A percentile compares a stretch with the other conserved stretches of the same genome.
Evolutionary conservation across 140 eudicot genomes (phyloP).

Genomic region (Bidens hawaiensis): DNA sequence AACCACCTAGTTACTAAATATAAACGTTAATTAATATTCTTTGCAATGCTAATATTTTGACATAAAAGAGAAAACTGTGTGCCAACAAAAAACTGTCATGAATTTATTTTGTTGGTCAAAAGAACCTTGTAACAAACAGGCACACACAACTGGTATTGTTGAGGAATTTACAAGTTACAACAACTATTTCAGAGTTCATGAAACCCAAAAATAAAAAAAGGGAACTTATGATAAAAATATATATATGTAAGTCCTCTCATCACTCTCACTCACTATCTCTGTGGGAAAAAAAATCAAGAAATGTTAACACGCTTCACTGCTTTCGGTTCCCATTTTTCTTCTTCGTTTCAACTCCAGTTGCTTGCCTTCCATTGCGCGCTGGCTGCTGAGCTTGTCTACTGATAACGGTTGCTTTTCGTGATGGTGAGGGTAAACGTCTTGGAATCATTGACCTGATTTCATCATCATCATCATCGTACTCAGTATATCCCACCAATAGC

Average conservation of each 20-base stretch:
- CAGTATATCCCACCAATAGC: too few species aligned
- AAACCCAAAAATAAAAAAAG: slow-evolving; percentile 15
- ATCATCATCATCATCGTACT: too few species aligned
- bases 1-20: too few species aligned
- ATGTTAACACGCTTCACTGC: slow-evolving; percentile 32
- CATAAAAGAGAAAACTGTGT: background rate
- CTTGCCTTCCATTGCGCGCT: slow-evolving; percentile 54
- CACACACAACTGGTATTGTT: slow-evolving; percentile 73
- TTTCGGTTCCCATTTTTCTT: slow-evolving; percentile 59
- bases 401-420: slow-evolving; percentile 40
- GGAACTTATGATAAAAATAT: slow-evolving; percentile 19
- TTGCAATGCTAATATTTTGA: too few species aligned
- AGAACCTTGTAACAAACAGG: slow-evolving; percentile 31
- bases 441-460: slow-evolving; percentile 62
- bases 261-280: slow-evolving; percentile 41
- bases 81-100: slow-evolving; percentile 9
- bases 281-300: slow-evolving; percentile 21
- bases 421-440: slow-evolving; percentile 51
- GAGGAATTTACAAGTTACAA: slow-evolving; percentile 46
- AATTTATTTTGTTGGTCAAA: slow-evolving; percentile 4
- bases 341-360: slow-evolving; percentile 47
- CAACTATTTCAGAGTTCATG: slow-evolving; percentile 21
- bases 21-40: too few species aligned
- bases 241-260: slow-evolving; percentile 29
- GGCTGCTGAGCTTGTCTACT: slow-evolving; percentile 33